These are phyloP conservation scores for Penstemon davidsonii DNA, from an alignment of 257 asterid species.

Conservation along the genomic window DNA sequence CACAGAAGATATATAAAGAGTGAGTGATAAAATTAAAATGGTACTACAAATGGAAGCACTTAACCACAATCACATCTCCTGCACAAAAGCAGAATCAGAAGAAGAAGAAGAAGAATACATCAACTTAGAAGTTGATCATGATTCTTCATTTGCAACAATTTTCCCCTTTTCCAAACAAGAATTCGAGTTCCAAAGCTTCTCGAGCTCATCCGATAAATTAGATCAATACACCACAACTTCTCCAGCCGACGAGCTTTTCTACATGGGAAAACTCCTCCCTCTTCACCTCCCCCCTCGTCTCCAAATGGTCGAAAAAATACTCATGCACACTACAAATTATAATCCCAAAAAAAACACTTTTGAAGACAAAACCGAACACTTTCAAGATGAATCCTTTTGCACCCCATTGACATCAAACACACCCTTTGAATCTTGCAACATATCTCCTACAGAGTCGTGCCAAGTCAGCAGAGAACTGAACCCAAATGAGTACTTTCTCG, in stretches of 20 bases:
- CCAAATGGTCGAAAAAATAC: slow-evolving; percentile 75
- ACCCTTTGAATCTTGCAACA: slow-evolving; percentile 71
- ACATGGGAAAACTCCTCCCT: slow-evolving; percentile 91
- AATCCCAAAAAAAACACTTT: slow-evolving; percentile 31
- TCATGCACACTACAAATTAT: slow-evolving; percentile 14
- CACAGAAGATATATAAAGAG: too few species aligned
- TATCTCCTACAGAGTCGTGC: slow-evolving; percentile 64
- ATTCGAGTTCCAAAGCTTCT: slow-evolving; percentile 81
- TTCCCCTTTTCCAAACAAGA: slow-evolving; percentile 45
- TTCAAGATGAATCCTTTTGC: slow-evolving; percentile 38
- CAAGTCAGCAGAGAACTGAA: slow-evolving; percentile 69
- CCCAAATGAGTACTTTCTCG: slow-evolving; percentile 44
- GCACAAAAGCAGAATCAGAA: slow-evolving; percentile 36
- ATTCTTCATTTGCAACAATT: slow-evolving; percentile 42
- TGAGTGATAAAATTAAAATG: too few species aligned
- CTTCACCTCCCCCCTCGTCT: slow-evolving; percentile 87
- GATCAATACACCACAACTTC: slow-evolving; percentile 54
- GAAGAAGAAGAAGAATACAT: slow-evolving; percentile 49
- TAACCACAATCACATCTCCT: slow-evolving; percentile 26
- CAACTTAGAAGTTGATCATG: slow-evolving; percentile 58
- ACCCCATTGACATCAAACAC: slow-evolving; percentile 59
- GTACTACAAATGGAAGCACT: slow-evolving; percentile 40
- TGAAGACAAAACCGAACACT: slow-evolving; percentile 2
- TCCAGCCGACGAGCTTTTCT: slow-evolving; percentile 87
- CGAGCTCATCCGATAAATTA: slow-evolving; percentile 49